Base-by-base conservation (phyloP, 768 basidiomycete genomes). In the Nidularia sp. region DNA sequence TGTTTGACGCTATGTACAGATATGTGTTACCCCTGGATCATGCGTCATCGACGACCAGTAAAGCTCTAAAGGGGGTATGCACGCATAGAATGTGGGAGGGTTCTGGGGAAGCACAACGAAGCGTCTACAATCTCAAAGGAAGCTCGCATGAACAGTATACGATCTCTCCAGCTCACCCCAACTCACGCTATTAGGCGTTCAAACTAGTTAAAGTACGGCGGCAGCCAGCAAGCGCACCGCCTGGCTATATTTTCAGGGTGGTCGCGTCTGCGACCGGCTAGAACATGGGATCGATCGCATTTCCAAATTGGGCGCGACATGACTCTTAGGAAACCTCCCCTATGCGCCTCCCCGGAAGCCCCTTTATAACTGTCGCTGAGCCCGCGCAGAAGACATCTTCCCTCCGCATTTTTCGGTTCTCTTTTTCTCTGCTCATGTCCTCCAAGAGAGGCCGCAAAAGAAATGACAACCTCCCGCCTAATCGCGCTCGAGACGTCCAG, bases 391-490 rank as follows among this genome's bases (percentile, higher is more conserved):
- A 56, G 44, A 45, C 46, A 50, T 49, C 47, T 57, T 63, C 60
- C 57, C 47, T 64, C 60, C 63, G 63, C 57, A 55, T 54, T 59
- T 57, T 58, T 56, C 51, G 45, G 42, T 55, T 55, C 57, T 61
- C 63, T 60, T 55, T 62, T 61, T 62, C 60, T 61, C 63, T 64
- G 59, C 66, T 62, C 52, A 90, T 89, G 87, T 90, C 88, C 60
- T 90, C 88, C 56, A 93, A 91, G 72, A 85, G 90, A 62, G 91
- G 90, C 55, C 81, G 90, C 62, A 92, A 92, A 63, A 76, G 90
- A 65, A 87, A 89, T 68, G 85, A 89, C 67, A 85, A 81, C 61
- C 80, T 89, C 45, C 86, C 88, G 53, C 86, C 86, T 3, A 88
- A 88, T 61, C 83, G 91, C 56, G 91, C 92, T 31, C 75, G 93